A percentile compares a stretch with the other conserved stretches of the same genome.
Conservation (phyloP, 805 yeast species). For the Priceomyces medius region DNA sequence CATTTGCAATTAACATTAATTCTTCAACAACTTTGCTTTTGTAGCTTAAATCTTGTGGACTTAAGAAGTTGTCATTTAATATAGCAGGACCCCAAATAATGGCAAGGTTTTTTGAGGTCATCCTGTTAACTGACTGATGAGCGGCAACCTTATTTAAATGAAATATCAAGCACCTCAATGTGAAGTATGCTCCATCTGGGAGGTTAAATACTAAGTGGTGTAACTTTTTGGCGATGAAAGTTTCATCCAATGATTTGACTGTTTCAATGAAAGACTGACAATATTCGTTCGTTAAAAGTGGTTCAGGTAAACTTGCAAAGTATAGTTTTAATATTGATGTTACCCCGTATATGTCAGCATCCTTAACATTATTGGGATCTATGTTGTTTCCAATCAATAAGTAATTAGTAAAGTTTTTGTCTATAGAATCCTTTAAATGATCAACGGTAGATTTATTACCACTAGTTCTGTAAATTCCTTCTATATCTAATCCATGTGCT, state of each 20-base stretch:
- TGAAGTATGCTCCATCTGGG: constrained; percentile 94
- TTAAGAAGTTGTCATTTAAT: constrained; percentile 62
- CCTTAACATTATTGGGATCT: constrained; percentile 49
- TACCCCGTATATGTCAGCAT: constrained; percentile 83
- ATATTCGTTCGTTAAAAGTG: constrained; percentile 67
- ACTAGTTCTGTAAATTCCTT: constrained; percentile 85
- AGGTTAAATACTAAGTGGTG: constrained; percentile 86
- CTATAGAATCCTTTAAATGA: constrained; percentile 68
- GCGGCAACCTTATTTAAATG: constrained; percentile 76
- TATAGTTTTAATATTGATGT: constrained; percentile 83
- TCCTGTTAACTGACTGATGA: constrained; percentile 64
- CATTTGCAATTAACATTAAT: constrained; percentile 77
- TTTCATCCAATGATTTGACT: constrained; percentile 49
- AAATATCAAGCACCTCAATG: constrained; percentile 78
- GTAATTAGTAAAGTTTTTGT: constrained; percentile 68
- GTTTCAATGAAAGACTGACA: constrained; percentile 65
- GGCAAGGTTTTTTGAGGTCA: constrained; percentile 79
- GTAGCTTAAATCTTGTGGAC: constrained; percentile 69
- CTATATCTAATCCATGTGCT: constrained; percentile 76
- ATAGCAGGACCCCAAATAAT: constrained; percentile 95
- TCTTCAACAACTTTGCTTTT: constrained; percentile 82
- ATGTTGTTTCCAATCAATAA: constrained; percentile 41
- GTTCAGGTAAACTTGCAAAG: constrained; percentile 84
- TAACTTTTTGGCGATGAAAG: constrained; percentile 63
- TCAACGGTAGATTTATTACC: constrained; percentile 77